Evolutionary conservation across 2,329 filamentous ascomycete genomes (phyloP).

Genomic region (Colletotrichum aenigma): DNA sequence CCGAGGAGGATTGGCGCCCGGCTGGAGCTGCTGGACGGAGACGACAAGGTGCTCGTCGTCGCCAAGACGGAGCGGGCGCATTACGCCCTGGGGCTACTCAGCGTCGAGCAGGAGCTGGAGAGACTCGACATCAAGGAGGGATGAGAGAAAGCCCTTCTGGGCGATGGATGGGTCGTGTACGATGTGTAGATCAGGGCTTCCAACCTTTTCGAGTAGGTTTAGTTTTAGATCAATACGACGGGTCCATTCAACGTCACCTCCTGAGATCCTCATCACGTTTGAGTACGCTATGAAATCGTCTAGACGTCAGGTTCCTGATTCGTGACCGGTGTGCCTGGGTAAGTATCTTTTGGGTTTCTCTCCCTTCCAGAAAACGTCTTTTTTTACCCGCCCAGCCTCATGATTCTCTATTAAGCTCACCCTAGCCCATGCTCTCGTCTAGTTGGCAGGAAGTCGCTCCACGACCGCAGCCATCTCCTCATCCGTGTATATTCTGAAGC

Average conservation of each 20-base stretch:
- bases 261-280: slow-evolving; percentile 4
- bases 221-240: background rate
- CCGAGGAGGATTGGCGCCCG: slow-evolving; percentile 55
- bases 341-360: background rate
- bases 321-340: background rate
- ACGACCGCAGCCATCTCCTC: slow-evolving; percentile 96
- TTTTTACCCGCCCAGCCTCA: background rate
- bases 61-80: slow-evolving; percentile 67
- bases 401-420: background rate
- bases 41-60: slow-evolving; percentile 58
- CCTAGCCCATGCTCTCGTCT: slow-evolving; percentile 20
- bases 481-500: slow-evolving; percentile 98
- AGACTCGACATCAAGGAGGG: slow-evolving; percentile 59
- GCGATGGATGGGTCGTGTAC: background rate
- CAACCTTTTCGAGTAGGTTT: background rate
- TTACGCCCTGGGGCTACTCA: slow-evolving; percentile 80
- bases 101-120: slow-evolving; percentile 77
- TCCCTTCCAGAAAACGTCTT: background rate
- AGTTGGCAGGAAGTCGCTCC: slow-evolving; percentile 76
- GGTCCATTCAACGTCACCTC: background rate
- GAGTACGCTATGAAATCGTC: slow-evolving; percentile 18
- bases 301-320: slow-evolving; percentile 3
- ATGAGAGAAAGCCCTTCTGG: background rate
- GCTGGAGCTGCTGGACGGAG: slow-evolving; percentile 50
- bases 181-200: background rate